Conservation (phyloP, 2,329 filamentous ascomycete genomes). For the Talaromyces sp. region DNA sequence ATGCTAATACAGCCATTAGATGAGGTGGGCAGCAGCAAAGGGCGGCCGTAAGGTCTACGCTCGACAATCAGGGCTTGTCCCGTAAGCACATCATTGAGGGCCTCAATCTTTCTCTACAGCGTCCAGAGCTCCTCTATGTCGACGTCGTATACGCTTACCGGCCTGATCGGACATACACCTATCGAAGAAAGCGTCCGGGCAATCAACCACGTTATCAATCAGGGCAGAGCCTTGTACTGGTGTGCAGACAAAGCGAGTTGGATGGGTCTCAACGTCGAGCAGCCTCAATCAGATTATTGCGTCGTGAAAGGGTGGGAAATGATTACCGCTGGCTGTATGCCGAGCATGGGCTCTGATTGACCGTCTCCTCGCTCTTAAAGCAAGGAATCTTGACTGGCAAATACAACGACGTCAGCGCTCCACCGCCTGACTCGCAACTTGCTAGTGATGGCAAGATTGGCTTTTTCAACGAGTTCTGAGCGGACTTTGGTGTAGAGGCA, state of each 20-base stretch:
- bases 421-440: constrained; percentile 53
- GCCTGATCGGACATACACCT: constrained; percentile 62
- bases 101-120: constrained; percentile 56
- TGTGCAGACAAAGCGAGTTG: constrained; percentile 60
- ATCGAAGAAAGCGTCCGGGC: constrained; percentile 68
- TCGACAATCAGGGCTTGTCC: constrained; percentile 65
- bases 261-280: constrained; percentile 63
- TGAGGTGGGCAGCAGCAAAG: constrained; percentile 62
- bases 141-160: constrained; percentile 68
- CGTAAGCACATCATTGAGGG: constrained; percentile 69
- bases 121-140: constrained; percentile 62
- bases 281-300: constrained; percentile 63
- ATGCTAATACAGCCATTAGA: constrained; percentile 30
- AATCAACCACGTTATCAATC: constrained; percentile 67
- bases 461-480: constrained; percentile 50
- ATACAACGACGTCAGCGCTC: constrained; percentile 44
- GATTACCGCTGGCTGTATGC: constrained; percentile 61
- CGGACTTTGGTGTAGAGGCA: constrained; percentile 43
- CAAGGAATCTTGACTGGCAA: constrained; percentile 63
- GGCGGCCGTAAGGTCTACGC: constrained; percentile 56
- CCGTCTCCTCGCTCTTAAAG: constrained; percentile 61
- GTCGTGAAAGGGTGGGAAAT: constrained; percentile 59
- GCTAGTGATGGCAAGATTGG: constrained; percentile 55
- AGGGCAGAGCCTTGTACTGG: constrained; percentile 67
- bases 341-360: constrained; percentile 58